Conservation (phyloP, 2,329 filamentous ascomycete species). For the Ilyonectria mors-panacis region DNA sequence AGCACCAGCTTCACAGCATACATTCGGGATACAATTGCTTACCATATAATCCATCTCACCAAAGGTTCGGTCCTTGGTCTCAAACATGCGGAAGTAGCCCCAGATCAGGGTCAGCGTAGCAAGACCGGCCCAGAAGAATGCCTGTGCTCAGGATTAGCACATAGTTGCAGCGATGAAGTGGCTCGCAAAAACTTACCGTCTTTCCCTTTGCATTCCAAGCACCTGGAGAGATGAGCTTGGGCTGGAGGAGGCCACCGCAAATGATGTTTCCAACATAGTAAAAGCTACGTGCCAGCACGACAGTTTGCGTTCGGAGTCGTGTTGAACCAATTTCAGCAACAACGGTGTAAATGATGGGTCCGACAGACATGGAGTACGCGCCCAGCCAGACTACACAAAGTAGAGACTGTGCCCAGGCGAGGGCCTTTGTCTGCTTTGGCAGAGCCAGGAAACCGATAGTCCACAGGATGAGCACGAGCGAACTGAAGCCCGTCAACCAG, state of each 20-base stretch:
- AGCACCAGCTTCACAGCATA: conserved; percentile 16
- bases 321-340: conserved; percentile 60
- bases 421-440: conserved; percentile 51
- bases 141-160: conserved; percentile 44
- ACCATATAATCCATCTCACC: conserved; percentile 62
- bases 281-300: conserved; percentile 57
- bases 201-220: conserved; percentile 59
- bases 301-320: conserved; percentile 59
- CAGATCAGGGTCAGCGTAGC: conserved; percentile 56
- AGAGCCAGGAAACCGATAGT: conserved; percentile 60
- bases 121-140: conserved; percentile 60
- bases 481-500: conserved; percentile 57
- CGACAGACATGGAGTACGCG: conserved; percentile 60
- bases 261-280: conserved; percentile 61
- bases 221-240: conserved; percentile 56
- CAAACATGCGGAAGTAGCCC: conserved; percentile 61
- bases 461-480: conserved; percentile 57
- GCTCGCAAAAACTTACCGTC: conserved; percentile 47
- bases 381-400: conserved; percentile 62
- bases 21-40: conserved; percentile 7
- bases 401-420: conserved; percentile 59
- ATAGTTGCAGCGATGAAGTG: neutral
- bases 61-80: conserved; percentile 62
- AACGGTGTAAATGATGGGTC: conserved; percentile 61
- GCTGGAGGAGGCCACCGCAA: conserved; percentile 56